phyloP scores from a whole-genome alignment of 1,284 basidiomycete genomes.

The Sanghuangporus sanghuang region DNA sequence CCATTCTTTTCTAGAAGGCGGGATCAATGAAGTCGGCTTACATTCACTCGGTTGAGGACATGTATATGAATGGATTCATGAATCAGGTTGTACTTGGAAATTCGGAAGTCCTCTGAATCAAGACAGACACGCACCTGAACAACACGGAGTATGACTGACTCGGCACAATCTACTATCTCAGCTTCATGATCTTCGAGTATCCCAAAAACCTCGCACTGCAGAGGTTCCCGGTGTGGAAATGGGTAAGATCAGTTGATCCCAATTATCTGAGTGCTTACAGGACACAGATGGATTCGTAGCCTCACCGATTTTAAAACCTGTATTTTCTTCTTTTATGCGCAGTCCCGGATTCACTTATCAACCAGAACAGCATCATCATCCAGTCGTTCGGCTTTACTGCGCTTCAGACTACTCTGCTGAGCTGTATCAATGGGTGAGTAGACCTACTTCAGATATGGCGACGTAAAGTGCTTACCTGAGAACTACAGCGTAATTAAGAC shows the following conservation, averaged over 20 bases:
- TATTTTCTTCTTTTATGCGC: slow-evolving; percentile 63
- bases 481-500: slow-evolving; percentile 24
- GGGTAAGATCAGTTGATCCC: slow-evolving; percentile 54
- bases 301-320: slow-evolving; percentile 65
- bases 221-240: slow-evolving; percentile 69
- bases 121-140: slow-evolving; percentile 45
- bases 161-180: slow-evolving; percentile 64
- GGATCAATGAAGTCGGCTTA: no score
- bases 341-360: slow-evolving; percentile 64
- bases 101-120: slow-evolving; percentile 60
- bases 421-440: slow-evolving; percentile 60
- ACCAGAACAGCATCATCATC: slow-evolving; percentile 65
- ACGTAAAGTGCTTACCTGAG: not conserved
- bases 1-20: no score
- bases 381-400: slow-evolving; percentile 61
- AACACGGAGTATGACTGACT: slow-evolving; percentile 63
- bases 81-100: slow-evolving; percentile 70
- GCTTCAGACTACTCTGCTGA: slow-evolving; percentile 64
- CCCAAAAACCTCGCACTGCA: slow-evolving; percentile 74
- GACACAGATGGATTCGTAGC: not conserved
- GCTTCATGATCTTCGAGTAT: slow-evolving; percentile 62
- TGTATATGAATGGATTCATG: slow-evolving; percentile 67
- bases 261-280: not conserved
- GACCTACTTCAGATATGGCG: slow-evolving; percentile 28
- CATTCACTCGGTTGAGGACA: slow-evolving; percentile 13